Percentiles rank a stretch among this genome's conserved stretches.
phyloP scores from a whole-genome alignment of 805 yeast genomes.

The Candida broadrunensis region DNA sequence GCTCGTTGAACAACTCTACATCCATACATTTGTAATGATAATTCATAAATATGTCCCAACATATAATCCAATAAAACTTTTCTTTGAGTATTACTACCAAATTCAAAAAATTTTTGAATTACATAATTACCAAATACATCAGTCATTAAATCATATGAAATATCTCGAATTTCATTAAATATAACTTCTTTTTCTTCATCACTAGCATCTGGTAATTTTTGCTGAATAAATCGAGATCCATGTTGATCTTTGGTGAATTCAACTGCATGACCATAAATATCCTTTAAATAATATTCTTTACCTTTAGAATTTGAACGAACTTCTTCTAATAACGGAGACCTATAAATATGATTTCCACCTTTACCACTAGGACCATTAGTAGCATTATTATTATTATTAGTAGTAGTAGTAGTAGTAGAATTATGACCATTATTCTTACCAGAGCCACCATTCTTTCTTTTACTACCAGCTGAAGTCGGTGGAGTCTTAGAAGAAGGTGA shows the following conservation, averaged over 20 bases:
- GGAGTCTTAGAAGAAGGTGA: neutral
- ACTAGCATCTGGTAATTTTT: slow-evolving; percentile 62
- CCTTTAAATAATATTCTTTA: slow-evolving; percentile 60
- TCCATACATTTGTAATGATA: slow-evolving; percentile 95
- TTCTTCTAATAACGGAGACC: slow-evolving; percentile 82
- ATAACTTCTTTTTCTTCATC: slow-evolving; percentile 75
- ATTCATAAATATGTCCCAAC: slow-evolving; percentile 68
- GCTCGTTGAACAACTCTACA: slow-evolving; percentile 97
- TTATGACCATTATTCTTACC: neutral
- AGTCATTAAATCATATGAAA: slow-evolving; percentile 77
- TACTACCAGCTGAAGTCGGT: slow-evolving; percentile 1
- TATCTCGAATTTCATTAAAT: slow-evolving; percentile 77
- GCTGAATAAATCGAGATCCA: slow-evolving; percentile 96
- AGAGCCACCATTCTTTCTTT: neutral
- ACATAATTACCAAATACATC: slow-evolving; percentile 98
- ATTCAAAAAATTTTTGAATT: slow-evolving; percentile 89
- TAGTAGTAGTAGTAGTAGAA: slow-evolving; percentile 1
- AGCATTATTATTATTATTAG: slow-evolving; percentile 10
- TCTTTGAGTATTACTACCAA: slow-evolving; percentile 69
- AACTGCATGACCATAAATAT: slow-evolving; percentile 79
- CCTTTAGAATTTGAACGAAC: slow-evolving; percentile 65
- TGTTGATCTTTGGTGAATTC: slow-evolving; percentile 96
- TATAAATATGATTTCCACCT: slow-evolving; percentile 49
- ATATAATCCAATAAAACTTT: slow-evolving; percentile 64
- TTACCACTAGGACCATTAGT: slow-evolving; percentile 13